A percentile compares a stretch with the other conserved stretches of the same genome.
phyloP scores from a whole-genome alignment of 352 stramenopile genomes.

The Globisporangium camurandrum region DNA sequence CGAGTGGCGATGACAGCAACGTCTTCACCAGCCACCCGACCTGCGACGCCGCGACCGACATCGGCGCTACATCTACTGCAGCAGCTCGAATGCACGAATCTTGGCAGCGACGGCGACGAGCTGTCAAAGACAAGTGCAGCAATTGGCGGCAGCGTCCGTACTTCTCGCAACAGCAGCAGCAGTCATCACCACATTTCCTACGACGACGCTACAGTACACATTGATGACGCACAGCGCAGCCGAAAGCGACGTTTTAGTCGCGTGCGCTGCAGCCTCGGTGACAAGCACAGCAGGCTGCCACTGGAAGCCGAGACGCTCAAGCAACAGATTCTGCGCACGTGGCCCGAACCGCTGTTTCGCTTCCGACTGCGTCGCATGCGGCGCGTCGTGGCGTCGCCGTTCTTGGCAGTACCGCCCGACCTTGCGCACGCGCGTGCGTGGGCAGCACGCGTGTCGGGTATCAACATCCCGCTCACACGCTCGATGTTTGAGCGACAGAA shows the following conservation, averaged over 20 bases:
- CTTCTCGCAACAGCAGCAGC: too few relatives aligned
- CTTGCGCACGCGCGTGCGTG: slow-evolving; percentile 23
- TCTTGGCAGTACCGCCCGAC: slow-evolving; percentile 27
- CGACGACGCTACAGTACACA: too few relatives aligned
- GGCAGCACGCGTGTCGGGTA: slow-evolving; percentile 34
- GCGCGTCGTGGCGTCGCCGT: slow-evolving; percentile 30
- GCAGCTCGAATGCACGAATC: neutral
- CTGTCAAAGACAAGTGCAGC: too few relatives aligned
- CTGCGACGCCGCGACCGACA: slow-evolving; percentile 2
- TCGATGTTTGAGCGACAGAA: slow-evolving; percentile 31
- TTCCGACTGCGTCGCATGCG: slow-evolving; percentile 34
- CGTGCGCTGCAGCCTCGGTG: neutral
- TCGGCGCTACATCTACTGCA: neutral
- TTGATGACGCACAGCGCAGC: neutral
- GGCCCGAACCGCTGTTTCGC: slow-evolving; percentile 15
- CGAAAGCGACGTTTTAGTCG: neutral
- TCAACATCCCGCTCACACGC: slow-evolving; percentile 40
- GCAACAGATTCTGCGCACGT: slow-evolving; percentile 11
- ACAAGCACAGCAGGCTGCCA: neutral
- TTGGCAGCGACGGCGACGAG: too few relatives aligned
- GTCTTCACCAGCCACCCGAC: neutral
- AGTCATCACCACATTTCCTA: too few relatives aligned
- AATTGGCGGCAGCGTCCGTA: too few relatives aligned
- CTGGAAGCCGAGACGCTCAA: slow-evolving; percentile 13
- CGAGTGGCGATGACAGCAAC: neutral